Conservation (phyloP, 257 asterid species). For the Plantago elongata region DNA sequence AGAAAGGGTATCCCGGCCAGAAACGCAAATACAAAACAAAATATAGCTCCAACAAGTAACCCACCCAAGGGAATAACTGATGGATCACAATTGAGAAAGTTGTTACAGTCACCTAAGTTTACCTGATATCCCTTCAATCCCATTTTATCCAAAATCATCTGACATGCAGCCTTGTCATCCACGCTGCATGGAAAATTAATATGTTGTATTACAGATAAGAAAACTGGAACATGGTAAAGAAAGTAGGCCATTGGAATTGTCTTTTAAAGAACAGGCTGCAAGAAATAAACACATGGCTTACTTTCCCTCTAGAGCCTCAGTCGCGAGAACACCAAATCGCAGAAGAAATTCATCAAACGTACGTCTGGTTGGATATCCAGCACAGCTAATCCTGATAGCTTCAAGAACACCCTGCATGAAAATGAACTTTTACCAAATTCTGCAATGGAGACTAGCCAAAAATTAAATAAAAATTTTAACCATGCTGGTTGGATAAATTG, state of each 20-base stretch:
- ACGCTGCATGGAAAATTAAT: slow-evolving; percentile 41
- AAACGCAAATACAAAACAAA: not conserved
- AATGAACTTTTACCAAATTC: slow-evolving; percentile 7
- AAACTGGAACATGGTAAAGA: slow-evolving; percentile 12
- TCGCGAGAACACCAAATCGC: slow-evolving; percentile 98
- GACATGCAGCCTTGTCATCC: slow-evolving; percentile 84
- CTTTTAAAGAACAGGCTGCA: slow-evolving; percentile 3
- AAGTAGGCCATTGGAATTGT: not conserved
- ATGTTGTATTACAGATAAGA: slow-evolving; percentile 14
- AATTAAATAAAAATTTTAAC: slow-evolving; percentile 8
- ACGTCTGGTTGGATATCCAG: slow-evolving; percentile 99
- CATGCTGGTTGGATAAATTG: slow-evolving; percentile 13
- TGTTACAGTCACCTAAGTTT: slow-evolving; percentile 13
- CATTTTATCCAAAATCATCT: slow-evolving; percentile 84
- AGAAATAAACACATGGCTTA: slow-evolving; percentile 29
- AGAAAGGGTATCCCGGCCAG: not conserved
- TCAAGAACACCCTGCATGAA: slow-evolving; percentile 85
- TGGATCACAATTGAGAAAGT: slow-evolving; percentile 9
- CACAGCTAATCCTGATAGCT: slow-evolving; percentile 98
- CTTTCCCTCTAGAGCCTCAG: slow-evolving; percentile 68
- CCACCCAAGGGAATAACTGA: not conserved
- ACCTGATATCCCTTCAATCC: slow-evolving; percentile 95
- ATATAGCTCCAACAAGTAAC: not conserved
- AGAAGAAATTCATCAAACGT: slow-evolving; percentile 95
- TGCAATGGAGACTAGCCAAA: not conserved